Base-by-base conservation (phyloP, 768 basidiomycete species). In the Pleurotus citrinopileatus region DNA sequence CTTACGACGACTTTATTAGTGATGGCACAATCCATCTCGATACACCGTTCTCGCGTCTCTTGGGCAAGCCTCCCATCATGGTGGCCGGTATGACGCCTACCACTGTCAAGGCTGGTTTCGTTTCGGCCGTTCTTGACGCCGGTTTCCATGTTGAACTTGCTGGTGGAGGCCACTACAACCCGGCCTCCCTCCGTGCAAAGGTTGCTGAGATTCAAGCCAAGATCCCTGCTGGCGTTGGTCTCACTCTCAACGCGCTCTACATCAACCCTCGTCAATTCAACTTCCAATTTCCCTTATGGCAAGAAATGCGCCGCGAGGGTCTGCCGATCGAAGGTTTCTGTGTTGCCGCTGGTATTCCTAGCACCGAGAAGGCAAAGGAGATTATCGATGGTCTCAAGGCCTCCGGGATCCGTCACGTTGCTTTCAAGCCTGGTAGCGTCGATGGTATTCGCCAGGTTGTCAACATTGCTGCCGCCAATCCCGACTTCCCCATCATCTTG, bases 81-180 rank as follows among this genome's bases (percentile, higher is more conserved):
- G 94, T 99, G 34, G 96, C 95, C 45, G 97, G 97, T 55, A 98
- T 99, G 97, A 99, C 97, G 0, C 97, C 97, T 0, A 89, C 89
- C 1, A 99, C 97, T 27, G 97, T 99, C 59, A 88, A 95, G 67
- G 88, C 88, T 27, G 94, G 94, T 15, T 96, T 98, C 68, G 95
- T 98, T 63, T 86, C 87, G 55, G 95, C 97, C 6, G 81, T 96
- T 42, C 84, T 97, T 60, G 82, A 87, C 58, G 95, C 97, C 23
- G 96, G 96, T 1, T 98, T 88, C 69, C 97, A 99, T 68, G 80
- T 98, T 63, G 97, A 99, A 71, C 81, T 99, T 58, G 97, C 97
- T 51, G 97, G 97, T 57, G 97, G 97, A 50, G 97, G 94, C 12
- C 97, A 99, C 73, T 99, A 98, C 76, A 95, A 92, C 65, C 77